Conservation (phyloP, 148 eudicot genomes). For the Camellia japonica region DNA sequence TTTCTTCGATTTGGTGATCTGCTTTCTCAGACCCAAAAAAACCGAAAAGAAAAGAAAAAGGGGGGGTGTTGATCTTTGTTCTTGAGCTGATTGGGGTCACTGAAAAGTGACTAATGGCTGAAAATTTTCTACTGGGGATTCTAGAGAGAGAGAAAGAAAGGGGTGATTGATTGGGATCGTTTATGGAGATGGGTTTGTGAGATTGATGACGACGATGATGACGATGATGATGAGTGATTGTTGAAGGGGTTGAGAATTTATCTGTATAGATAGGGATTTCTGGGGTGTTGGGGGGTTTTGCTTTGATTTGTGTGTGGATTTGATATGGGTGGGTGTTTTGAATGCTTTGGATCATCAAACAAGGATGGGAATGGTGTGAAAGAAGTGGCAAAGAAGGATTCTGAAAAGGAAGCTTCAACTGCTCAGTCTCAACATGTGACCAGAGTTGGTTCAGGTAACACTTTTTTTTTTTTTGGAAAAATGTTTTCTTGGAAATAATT, state of each 20-base stretch:
- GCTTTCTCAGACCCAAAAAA: slow-evolving; percentile 31
- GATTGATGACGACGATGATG: slow-evolving; percentile 1
- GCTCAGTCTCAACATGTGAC: slow-evolving; percentile 45
- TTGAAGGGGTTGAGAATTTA: slow-evolving; percentile 4
- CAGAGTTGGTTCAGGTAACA: slow-evolving; percentile 66
- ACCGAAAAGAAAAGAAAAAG: not conserved
- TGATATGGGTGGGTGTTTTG: slow-evolving; percentile 93
- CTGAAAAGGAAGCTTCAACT: slow-evolving; percentile 51
- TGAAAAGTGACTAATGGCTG: slow-evolving; percentile 42
- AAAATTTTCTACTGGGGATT: slow-evolving; percentile 3
- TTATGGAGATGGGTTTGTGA: slow-evolving; percentile 21
- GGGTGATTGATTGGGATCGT: slow-evolving; percentile 18
- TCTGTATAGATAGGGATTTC: not conserved
- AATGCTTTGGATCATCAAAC: slow-evolving; percentile 81
- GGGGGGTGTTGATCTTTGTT: slow-evolving; percentile 37
- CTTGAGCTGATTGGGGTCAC: slow-evolving; percentile 29
- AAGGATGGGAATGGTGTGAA: slow-evolving; percentile 49
- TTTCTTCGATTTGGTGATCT: slow-evolving; percentile 91
- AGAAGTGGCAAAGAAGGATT: slow-evolving; percentile 52
- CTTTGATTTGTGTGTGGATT: slow-evolving; percentile 22
- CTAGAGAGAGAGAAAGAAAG: slow-evolving; percentile 1
- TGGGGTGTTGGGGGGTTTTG: slow-evolving; percentile 23
- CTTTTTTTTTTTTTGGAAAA: not conserved
- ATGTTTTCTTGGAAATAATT: not conserved
- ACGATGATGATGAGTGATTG: slow-evolving; percentile 13